A percentile compares a stretch with the other conserved stretches of the same genome.
Evolutionary conservation across 2,329 filamentous ascomycete species (phyloP).

Genomic region (Thielaviopsis populi): DNA sequence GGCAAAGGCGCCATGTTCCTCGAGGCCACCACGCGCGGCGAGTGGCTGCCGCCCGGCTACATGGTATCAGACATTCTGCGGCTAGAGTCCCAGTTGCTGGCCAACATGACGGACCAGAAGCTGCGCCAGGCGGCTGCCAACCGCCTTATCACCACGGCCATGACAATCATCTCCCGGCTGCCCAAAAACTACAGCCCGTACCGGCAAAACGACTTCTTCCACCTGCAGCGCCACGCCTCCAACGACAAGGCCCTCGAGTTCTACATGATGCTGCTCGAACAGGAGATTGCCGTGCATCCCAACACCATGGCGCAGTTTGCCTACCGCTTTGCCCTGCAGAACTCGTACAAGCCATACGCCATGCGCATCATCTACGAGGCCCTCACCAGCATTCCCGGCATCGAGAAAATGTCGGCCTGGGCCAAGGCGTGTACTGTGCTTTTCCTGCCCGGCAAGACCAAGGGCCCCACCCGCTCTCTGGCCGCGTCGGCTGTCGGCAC

Average conservation of each 20-base stretch:
- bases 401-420: conserved; percentile 30
- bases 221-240: conserved; percentile 19
- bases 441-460: conserved; percentile 12
- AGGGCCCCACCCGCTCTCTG: not conserved
- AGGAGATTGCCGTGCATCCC: conserved; percentile 24
- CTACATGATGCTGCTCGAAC: conserved; percentile 24
- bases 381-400: conserved; percentile 24
- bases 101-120: not conserved
- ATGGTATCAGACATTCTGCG: conserved; percentile 13
- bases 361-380: conserved; percentile 22
- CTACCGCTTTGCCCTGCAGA: conserved; percentile 30
- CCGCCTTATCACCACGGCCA: conserved; percentile 21
- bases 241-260: conserved; percentile 24
- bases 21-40: conserved; percentile 12
- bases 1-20: conserved; percentile 13
- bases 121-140: conserved; percentile 15
- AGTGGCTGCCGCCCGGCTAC: conserved; percentile 11
- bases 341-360: conserved; percentile 13
- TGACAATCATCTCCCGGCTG: conserved; percentile 8
- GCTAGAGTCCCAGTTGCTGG: not conserved
- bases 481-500: not conserved
- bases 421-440: conserved; percentile 40
- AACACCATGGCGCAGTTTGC: conserved; percentile 36
- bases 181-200: conserved; percentile 23
- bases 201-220: conserved; percentile 22